phyloP scores from a whole-genome alignment of 352 stramenopile genomes.

The Globisporangium ultimum region DNA sequence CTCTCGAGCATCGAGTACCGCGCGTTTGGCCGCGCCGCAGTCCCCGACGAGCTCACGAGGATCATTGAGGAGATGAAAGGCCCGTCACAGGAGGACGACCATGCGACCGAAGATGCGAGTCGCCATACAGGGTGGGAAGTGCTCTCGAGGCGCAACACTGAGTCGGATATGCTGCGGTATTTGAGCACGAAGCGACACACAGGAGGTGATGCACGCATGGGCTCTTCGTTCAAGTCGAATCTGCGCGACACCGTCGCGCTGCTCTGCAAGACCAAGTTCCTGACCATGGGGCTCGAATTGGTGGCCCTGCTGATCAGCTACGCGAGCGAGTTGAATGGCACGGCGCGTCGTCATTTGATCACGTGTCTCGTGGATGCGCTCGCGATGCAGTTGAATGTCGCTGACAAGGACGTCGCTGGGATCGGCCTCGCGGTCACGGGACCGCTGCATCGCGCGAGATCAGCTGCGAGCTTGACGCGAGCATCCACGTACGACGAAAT shows the following conservation, averaged over 20 bases:
- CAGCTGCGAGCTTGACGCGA: neutral
- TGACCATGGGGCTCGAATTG: constrained; percentile 68
- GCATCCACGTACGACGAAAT: constrained; percentile 13
- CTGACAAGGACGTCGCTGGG: constrained; percentile 51
- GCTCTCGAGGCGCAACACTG: constrained; percentile 15
- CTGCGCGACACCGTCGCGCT: constrained; percentile 30
- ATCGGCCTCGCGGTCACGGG: neutral
- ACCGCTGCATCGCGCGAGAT: constrained; percentile 3
- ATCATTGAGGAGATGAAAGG: constrained; percentile 21
- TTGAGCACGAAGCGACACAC: constrained; percentile 4
- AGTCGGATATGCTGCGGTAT: constrained; percentile 20
- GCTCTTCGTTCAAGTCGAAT: constrained; percentile 18
- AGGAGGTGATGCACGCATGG: no score
- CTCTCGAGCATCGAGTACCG: constrained; percentile 81
- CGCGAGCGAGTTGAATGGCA: constrained; percentile 33
- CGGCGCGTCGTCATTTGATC: constrained; percentile 49
- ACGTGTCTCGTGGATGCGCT: constrained; percentile 62
- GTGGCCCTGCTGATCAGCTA: constrained; percentile 71
- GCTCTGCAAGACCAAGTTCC: constrained; percentile 67
- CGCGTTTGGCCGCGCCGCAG: constrained; percentile 73
- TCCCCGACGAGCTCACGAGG: constrained; percentile 50
- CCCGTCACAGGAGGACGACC: constrained; percentile 2
- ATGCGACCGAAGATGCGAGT: constrained; percentile 5
- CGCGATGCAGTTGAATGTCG: constrained; percentile 43
- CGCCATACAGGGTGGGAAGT: constrained; percentile 6